A percentile compares a stretch with the other conserved stretches of the same genome.
phyloP scores from a whole-genome alignment of 805 yeast genomes.

The Cyberlindnera mycetangii region DNA sequence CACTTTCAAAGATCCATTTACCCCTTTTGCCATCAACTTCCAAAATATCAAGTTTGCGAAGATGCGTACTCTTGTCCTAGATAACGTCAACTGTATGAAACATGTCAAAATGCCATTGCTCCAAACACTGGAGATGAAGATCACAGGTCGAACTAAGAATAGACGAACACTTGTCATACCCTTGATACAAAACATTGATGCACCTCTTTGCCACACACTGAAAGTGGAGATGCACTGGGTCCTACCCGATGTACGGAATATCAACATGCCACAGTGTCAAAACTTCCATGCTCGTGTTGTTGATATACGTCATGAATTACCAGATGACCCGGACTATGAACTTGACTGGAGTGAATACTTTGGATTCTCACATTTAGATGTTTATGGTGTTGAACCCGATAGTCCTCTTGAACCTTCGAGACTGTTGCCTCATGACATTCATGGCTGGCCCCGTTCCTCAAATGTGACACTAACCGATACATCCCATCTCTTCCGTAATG shows the following conservation, averaged over 20 bases:
- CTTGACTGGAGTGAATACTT: conserved; percentile 1
- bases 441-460: conserved; percentile 11
- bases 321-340: background rate
- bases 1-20: background rate
- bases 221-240: background rate
- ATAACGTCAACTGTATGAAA: conserved; percentile 7
- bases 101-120: conserved; percentile 3
- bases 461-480: conserved; percentile 4
- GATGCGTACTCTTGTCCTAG: conserved; percentile 1
- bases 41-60: background rate
- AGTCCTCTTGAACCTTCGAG: too few species aligned
- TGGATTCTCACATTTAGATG: background rate
- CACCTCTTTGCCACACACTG: conserved; percentile 4
- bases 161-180: background rate
- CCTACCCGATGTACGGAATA: background rate
- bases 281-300: background rate
- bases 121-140: background rate
- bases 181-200: conserved; percentile 1
- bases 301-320: background rate
- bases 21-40: conserved; percentile 3
- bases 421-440: background rate
- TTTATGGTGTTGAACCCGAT: background rate
- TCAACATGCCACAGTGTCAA: conserved; percentile 1
- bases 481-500: conserved; percentile 1
- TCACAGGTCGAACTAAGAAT: conserved; percentile 1